A percentile compares a stretch with the other conserved stretches of the same genome.
Conservation (phyloP, 1,284 basidiomycete species). For the Rhodotorula sp. region DNA sequence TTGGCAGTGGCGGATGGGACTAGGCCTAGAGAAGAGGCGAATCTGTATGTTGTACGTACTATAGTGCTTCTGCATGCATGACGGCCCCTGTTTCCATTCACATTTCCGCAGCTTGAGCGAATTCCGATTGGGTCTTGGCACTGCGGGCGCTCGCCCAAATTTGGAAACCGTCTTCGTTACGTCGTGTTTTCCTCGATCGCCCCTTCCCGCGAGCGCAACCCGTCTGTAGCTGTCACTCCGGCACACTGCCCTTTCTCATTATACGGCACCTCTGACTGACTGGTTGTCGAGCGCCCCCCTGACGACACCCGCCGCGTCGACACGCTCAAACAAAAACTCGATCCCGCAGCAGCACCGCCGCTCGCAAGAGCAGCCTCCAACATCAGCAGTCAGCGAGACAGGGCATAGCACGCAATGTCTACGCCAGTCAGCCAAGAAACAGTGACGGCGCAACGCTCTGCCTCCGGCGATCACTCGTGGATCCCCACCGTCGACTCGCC, state of each 20-base stretch:
- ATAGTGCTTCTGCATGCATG: not conserved
- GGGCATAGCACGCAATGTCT: not conserved
- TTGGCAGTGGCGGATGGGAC: slow-evolving; percentile 33
- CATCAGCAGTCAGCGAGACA: not conserved
- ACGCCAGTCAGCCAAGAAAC: no score
- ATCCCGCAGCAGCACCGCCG: not conserved
- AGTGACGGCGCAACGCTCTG: not conserved
- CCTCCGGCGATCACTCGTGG: not conserved
- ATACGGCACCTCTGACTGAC: not conserved
- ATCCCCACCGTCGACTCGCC: not conserved
- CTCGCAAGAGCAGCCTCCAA: not conserved
- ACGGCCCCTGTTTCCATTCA: not conserved
- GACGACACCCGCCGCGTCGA: not conserved
- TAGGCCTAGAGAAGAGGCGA: not conserved
- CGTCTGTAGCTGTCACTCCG: no score
- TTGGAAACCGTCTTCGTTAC: no score
- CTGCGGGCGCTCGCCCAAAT: no score
- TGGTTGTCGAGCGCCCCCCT: not conserved
- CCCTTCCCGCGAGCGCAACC: no score
- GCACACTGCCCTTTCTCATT: no score
- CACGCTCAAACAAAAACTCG: not conserved
- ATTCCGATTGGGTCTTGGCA: no score
- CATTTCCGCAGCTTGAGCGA: no score
- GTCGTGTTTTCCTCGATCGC: no score
- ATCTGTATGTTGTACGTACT: not conserved